Percentiles rank a stretch among this genome's conserved stretches.
Evolutionary conservation across 179 eudicot species (phyloP).

Genomic region (Beta corolliflora): DNA sequence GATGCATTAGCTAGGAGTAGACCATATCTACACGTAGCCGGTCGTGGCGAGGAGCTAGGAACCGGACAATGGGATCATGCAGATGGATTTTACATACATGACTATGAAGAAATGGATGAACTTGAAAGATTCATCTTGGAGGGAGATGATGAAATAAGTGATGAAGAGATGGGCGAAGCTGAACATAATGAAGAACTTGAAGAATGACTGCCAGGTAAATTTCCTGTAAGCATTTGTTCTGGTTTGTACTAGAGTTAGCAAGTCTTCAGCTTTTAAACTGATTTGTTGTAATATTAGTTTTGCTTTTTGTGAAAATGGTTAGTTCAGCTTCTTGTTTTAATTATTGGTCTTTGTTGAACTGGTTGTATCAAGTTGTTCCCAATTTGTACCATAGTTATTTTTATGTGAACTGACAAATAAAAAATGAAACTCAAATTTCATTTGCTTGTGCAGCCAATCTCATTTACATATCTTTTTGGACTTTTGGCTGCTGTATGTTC

Average conservation of each 20-base stretch:
- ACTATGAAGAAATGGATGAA: conserved; percentile 82
- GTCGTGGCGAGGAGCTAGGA: conserved; percentile 86
- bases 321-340: neutral
- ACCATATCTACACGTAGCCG: conserved; percentile 71
- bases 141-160: conserved; percentile 48
- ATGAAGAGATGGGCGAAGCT: conserved; percentile 40
- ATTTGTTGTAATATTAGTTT: neutral
- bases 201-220: conserved; percentile 25
- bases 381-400: conserved; percentile 5
- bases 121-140: conserved; percentile 83
- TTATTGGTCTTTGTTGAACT: neutral
- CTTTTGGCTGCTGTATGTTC: neutral
- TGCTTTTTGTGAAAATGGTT: neutral
- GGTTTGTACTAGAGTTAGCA: neutral
- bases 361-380: neutral
- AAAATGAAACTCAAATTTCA: neutral
- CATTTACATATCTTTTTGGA: neutral
- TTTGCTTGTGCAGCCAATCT: neutral
- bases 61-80: conserved; percentile 74
- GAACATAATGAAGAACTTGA: conserved; percentile 28
- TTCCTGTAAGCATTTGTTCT: neutral
- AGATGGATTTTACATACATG: conserved; percentile 60
- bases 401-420: neutral
- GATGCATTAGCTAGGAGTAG: conserved; percentile 77
- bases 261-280: neutral